Conservation (phyloP, 495 filamentous ascomycete genomes). For the Podospora australis region DNA sequence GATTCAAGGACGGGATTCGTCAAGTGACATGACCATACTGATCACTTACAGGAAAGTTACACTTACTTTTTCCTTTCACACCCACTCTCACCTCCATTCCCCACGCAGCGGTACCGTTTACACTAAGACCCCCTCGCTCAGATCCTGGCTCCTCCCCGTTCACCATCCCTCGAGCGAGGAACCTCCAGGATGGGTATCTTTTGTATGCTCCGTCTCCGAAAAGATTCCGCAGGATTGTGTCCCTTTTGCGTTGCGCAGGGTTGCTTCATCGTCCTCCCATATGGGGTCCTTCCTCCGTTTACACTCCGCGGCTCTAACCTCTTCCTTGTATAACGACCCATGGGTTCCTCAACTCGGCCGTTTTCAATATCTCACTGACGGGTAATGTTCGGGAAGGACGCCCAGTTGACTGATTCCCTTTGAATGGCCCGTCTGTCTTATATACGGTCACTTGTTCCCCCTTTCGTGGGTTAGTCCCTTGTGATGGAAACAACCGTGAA, state of each 20-base stretch:
- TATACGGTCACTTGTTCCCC: conserved; percentile 8
- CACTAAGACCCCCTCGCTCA: conserved; percentile 24
- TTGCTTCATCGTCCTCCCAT: conserved; percentile 4
- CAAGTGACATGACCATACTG: conserved; percentile 25
- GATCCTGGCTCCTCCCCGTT: conserved; percentile 2
- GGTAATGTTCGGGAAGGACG: conserved; percentile 16
- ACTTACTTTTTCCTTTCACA: conserved; percentile 5
- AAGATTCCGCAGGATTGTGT: conserved; percentile 4
- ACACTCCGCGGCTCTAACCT: not conserved
- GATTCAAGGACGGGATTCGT: conserved; percentile 15
- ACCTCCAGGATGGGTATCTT: conserved; percentile 12
- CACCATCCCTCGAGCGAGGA: conserved; percentile 7
- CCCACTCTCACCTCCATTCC: conserved; percentile 16
- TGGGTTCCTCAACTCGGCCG: conserved; percentile 7
- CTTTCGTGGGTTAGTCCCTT: not conserved
- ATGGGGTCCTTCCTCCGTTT: conserved; percentile 8
- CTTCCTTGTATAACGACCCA: not conserved
- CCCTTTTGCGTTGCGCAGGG: not conserved
- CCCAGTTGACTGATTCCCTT: not conserved
- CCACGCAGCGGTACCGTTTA: conserved; percentile 27
- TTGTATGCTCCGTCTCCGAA: conserved; percentile 3
- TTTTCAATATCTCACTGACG: conserved; percentile 14
- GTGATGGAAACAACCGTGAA: not conserved
- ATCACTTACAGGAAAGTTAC: conserved; percentile 1
- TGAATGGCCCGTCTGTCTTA: conserved; percentile 3